Evolutionary conservation across 2,329 filamentous ascomycete species (phyloP).

Genomic region (Ophiostoma tasmaniense): DNA sequence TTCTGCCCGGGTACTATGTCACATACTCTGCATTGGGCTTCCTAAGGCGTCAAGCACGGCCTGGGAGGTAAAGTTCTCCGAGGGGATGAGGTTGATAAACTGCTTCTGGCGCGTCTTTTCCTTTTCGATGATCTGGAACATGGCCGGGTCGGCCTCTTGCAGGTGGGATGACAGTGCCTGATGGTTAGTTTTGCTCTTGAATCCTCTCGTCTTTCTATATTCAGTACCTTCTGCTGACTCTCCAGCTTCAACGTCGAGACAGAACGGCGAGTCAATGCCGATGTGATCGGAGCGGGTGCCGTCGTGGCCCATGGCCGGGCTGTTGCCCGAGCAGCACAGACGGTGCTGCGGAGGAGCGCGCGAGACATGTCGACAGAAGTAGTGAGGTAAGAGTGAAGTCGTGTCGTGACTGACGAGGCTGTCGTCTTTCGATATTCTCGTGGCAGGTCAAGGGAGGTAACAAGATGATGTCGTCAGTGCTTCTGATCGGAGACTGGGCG

Average conservation of each 20-base stretch:
- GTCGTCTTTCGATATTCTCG: not conserved
- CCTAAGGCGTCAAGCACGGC: slow-evolving; percentile 85
- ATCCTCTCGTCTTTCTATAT: not conserved
- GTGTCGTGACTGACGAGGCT: not conserved
- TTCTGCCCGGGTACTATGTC: not conserved
- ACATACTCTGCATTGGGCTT: slow-evolving; percentile 87
- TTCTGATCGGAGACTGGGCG: not conserved
- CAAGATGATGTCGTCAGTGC: not conserved
- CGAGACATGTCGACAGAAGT: slow-evolving; percentile 36
- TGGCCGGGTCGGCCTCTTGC: slow-evolving; percentile 73
- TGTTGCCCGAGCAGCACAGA: slow-evolving; percentile 36
- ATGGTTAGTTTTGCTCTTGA: slow-evolving; percentile 13
- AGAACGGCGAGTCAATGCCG: slow-evolving; percentile 27
- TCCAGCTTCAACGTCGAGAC: slow-evolving; percentile 44
- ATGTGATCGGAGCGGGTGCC: slow-evolving; percentile 14
- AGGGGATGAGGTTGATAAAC: slow-evolving; percentile 95
- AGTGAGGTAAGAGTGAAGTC: not conserved
- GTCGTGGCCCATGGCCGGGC: slow-evolving; percentile 29
- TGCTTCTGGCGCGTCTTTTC: slow-evolving; percentile 96
- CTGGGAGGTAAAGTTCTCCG: slow-evolving; percentile 92
- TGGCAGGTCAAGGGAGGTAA: not conserved
- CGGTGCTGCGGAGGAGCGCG: slow-evolving; percentile 39
- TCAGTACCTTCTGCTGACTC: slow-evolving; percentile 49
- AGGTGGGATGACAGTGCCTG: slow-evolving; percentile 74
- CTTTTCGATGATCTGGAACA: slow-evolving; percentile 88